Evolutionary conservation across 1,139 yeast species (phyloP).

Genomic region (Diutina pseudorugosa): DNA sequence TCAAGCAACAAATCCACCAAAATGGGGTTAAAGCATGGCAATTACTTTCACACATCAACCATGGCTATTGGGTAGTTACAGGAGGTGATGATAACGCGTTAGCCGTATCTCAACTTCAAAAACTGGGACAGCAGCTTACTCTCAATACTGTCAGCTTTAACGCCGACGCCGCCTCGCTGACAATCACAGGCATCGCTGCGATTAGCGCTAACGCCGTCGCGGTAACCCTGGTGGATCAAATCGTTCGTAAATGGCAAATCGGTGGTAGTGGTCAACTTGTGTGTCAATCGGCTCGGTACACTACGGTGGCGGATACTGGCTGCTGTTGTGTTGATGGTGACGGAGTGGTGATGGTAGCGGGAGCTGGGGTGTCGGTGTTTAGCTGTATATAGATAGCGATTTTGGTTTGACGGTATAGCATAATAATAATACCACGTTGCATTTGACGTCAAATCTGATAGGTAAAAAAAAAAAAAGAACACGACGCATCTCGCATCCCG

Average conservation of each 20-base stretch:
- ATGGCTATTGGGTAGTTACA: constrained; percentile 34
- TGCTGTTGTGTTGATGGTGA: constrained; percentile 33
- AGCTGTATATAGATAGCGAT: not conserved
- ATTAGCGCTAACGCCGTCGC: constrained; percentile 17
- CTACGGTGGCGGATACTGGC: constrained; percentile 89
- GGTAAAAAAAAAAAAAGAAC: no score
- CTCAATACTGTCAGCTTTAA: constrained; percentile 20
- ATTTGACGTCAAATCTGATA: not conserved
- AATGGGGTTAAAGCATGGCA: constrained; percentile 61
- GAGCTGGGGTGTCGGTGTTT: constrained; percentile 40
- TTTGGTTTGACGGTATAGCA: not conserved
- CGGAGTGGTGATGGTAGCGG: constrained; percentile 40
- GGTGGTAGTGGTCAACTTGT: constrained; percentile 15
- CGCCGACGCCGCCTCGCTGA: constrained; percentile 68
- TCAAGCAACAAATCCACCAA: constrained; percentile 57
- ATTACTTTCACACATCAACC: constrained; percentile 9
- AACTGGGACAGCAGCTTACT: constrained; percentile 7
- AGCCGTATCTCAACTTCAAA: constrained; percentile 27
- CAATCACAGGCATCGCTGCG: constrained; percentile 55
- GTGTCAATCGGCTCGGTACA: constrained; percentile 37
- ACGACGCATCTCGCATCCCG: not conserved
- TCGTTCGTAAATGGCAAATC: constrained; percentile 51
- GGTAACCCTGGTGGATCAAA: constrained; percentile 70
- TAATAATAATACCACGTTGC: not conserved
- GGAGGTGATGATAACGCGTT: constrained; percentile 94